Percentiles rank a stretch among this genome's conserved stretches.
phyloP scores from a whole-genome alignment of 2,329 filamentous ascomycete species.

The Coccinonectria pachysandricola region DNA sequence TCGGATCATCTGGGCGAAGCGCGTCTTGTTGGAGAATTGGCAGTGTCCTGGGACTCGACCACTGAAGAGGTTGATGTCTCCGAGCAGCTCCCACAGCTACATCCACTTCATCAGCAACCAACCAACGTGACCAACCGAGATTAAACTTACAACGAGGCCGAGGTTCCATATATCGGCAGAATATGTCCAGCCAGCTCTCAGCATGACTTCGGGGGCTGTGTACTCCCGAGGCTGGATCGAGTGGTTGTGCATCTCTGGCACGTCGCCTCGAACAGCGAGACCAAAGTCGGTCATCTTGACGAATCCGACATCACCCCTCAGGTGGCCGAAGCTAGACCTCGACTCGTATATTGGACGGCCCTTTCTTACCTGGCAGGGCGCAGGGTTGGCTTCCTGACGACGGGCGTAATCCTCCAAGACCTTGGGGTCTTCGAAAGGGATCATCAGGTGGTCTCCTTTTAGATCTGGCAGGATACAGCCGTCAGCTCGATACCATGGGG shows the following conservation, averaged over 20 bases:
- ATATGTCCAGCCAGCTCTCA: constrained; percentile 21
- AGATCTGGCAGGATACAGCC: too few relatives aligned
- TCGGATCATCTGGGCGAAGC: constrained; percentile 21
- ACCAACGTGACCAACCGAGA: not conserved
- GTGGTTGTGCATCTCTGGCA: constrained; percentile 11
- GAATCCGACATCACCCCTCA: constrained; percentile 13
- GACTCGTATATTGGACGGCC: constrained; percentile 16
- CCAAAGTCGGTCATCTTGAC: constrained; percentile 22
- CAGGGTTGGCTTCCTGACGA: constrained; percentile 15
- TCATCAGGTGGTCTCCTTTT: constrained; percentile 17
- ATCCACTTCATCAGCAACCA: constrained; percentile 2
- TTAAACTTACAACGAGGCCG: constrained; percentile 17
- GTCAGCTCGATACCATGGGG: constrained; percentile 1
- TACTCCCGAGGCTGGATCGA: constrained; percentile 21
- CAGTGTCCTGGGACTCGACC: constrained; percentile 8
- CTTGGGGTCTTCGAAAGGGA: constrained; percentile 14
- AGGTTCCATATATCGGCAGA: constrained; percentile 23
- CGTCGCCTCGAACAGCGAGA: constrained; percentile 15
- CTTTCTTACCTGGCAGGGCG: constrained; percentile 11
- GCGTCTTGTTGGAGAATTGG: constrained; percentile 15
- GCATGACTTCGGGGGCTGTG: constrained; percentile 21
- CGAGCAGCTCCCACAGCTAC: constrained; percentile 20
- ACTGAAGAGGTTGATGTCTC: constrained; percentile 18
- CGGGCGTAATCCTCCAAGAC: constrained; percentile 15
- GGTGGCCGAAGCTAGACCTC: constrained; percentile 13